Conservation (phyloP, 176 grass and related monocot species). For the Rhipidocladum racemiflorum region DNA sequence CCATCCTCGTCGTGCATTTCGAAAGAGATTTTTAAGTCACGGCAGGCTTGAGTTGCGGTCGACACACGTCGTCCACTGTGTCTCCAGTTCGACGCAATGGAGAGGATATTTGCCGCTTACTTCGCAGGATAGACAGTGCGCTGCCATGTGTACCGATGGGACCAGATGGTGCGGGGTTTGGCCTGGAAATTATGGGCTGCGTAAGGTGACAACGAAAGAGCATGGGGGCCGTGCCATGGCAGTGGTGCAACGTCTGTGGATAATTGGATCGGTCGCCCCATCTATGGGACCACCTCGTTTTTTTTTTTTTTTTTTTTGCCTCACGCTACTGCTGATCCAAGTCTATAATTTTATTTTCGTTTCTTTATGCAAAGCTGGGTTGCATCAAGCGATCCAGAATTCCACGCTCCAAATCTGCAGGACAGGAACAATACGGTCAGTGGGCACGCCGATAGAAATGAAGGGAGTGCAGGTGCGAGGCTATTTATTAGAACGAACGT, state of each 20-base stretch:
- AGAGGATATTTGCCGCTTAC: background rate
- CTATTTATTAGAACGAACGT: too few relatives aligned
- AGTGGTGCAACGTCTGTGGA: background rate
- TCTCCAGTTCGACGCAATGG: too few relatives aligned
- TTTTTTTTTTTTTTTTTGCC: background rate
- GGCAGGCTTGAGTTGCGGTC: too few relatives aligned
- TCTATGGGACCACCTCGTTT: background rate
- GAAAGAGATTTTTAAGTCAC: too few relatives aligned
- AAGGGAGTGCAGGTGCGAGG: too few relatives aligned
- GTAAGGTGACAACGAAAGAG: background rate
- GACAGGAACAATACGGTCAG: background rate
- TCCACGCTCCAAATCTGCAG: background rate
- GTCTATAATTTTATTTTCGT: background rate
- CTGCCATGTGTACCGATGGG: background rate
- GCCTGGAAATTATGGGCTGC: slow-evolving; percentile 1
- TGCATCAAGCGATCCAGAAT: background rate
- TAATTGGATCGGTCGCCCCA: too few relatives aligned
- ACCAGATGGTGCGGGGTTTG: background rate
- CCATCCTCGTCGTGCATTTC: background rate
- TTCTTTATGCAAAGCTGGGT: background rate
- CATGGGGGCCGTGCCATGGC: background rate
- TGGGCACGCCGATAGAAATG: too few relatives aligned
- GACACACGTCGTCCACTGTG: too few relatives aligned
- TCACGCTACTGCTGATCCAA: background rate
- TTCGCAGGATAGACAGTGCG: background rate